Conservation (phyloP, 257 asterid species). For the Coffea eugenioides region DNA sequence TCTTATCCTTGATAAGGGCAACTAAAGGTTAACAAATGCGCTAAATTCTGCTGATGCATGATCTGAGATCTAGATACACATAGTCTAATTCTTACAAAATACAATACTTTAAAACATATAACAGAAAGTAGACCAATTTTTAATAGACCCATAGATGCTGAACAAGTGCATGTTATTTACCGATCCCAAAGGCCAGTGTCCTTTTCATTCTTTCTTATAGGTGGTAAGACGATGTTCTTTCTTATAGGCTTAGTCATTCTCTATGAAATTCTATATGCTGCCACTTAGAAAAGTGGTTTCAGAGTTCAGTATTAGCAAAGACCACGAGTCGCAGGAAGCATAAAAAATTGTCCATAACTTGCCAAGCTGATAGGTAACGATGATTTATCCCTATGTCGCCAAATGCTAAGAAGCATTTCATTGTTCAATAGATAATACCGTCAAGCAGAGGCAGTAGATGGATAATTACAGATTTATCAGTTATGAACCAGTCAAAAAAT, state of each 20-base stretch:
- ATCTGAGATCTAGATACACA: not conserved
- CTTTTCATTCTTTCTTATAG: too few species aligned
- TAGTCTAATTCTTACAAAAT: not conserved
- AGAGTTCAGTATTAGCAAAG: not conserved
- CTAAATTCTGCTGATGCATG: not conserved
- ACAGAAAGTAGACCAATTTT: not conserved
- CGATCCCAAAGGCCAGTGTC: not conserved
- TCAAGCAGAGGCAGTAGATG: not conserved
- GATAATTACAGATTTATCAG: not conserved
- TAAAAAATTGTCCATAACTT: not conserved
- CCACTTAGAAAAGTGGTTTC: not conserved
- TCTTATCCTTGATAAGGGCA: not conserved
- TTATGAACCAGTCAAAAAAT: not conserved
- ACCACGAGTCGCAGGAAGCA: not conserved
- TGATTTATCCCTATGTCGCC: not conserved
- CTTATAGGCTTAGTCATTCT: not conserved
- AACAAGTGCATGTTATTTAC: not conserved
- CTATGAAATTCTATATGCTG: too few species aligned
- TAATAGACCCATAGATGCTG: not conserved
- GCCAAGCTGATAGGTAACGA: not conserved
- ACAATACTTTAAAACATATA: not conserved
- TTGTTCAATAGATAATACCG: not conserved
- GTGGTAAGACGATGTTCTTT: too few species aligned
- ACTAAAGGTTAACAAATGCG: not conserved
- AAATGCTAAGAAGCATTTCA: not conserved